Evolutionary conservation across 176 grass and related monocot genomes (phyloP).

Genomic region (Hsuehochloa calcarea): DNA sequence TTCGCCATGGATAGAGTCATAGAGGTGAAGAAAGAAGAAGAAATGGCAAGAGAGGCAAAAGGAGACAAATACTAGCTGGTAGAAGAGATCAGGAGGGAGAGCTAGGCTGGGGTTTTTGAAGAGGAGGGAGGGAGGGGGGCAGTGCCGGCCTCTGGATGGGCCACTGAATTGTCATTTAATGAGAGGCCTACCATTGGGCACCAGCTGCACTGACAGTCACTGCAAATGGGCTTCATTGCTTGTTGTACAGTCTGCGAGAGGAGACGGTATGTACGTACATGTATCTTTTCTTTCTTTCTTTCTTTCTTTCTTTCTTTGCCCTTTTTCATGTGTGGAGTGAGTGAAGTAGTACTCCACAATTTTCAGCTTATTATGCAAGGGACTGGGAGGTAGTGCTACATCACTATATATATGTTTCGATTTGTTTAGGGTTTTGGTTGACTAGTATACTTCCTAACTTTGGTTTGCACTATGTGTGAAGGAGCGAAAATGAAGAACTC

Average conservation of each 20-base stretch:
- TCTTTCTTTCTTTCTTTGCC: neutral
- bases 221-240: slow-evolving; percentile 37
- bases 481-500: neutral
- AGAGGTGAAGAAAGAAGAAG: neutral
- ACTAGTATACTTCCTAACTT: neutral
- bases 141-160: slow-evolving; percentile 36
- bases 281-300: neutral
- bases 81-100: neutral
- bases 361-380: neutral
- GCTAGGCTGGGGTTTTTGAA: slow-evolving; percentile 32
- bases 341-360: neutral
- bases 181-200: slow-evolving; percentile 23
- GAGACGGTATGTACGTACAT: neutral
- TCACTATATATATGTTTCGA: neutral
- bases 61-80: neutral
- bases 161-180: slow-evolving; percentile 53
- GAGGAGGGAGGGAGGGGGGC: neutral
- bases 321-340: neutral
- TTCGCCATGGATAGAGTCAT: slow-evolving; percentile 6
- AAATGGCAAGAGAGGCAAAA: neutral
- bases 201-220: slow-evolving; percentile 24
- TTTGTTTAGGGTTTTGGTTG: neutral
- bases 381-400: neutral
- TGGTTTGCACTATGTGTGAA: neutral
- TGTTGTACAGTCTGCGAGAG: slow-evolving; percentile 19